These are phyloP conservation scores for Diaporthe aspalathi DNA, from an alignment of 2,329 filamentous ascomycete species.

Conservation along the genomic window DNA sequence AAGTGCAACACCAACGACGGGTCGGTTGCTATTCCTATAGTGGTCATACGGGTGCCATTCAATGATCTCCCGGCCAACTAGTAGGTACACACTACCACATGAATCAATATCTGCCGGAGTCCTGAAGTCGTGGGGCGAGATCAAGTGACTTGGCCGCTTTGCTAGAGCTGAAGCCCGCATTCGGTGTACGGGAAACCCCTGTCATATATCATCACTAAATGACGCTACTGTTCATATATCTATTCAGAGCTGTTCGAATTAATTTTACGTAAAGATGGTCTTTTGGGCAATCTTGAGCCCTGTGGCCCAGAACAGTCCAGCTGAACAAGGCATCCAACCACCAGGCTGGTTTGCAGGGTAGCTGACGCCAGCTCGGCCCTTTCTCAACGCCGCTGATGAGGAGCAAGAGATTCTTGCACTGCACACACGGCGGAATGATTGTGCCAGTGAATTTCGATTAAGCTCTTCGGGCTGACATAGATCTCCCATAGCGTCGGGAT, in stretches of 20 bases:
- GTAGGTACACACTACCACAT: not conserved
- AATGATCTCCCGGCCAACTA: not conserved
- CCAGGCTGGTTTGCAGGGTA: too few relatives aligned
- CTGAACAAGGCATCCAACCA: not conserved
- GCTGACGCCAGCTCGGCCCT: not conserved
- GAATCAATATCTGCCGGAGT: not conserved
- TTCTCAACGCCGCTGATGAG: too few relatives aligned
- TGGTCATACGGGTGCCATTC: not conserved
- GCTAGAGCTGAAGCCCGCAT: not conserved
- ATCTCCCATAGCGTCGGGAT: not conserved
- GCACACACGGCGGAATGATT: not conserved
- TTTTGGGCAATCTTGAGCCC: not conserved
- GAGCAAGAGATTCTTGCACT: too few relatives aligned
- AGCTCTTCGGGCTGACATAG: not conserved
- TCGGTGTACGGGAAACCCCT: too few relatives aligned
- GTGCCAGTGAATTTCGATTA: too few relatives aligned
- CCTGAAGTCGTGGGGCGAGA: too few relatives aligned
- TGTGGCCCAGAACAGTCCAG: not conserved
- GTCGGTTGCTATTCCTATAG: not conserved
- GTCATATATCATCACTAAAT: too few relatives aligned
- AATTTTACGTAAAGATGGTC: not conserved
- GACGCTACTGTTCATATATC: too few relatives aligned
- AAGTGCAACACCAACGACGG: too few relatives aligned
- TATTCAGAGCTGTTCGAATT: too few relatives aligned
- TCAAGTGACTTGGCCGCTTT: not conserved